Base-by-base conservation (phyloP, 164 flowering plant species). In the Houttuynia cordata region DNA sequence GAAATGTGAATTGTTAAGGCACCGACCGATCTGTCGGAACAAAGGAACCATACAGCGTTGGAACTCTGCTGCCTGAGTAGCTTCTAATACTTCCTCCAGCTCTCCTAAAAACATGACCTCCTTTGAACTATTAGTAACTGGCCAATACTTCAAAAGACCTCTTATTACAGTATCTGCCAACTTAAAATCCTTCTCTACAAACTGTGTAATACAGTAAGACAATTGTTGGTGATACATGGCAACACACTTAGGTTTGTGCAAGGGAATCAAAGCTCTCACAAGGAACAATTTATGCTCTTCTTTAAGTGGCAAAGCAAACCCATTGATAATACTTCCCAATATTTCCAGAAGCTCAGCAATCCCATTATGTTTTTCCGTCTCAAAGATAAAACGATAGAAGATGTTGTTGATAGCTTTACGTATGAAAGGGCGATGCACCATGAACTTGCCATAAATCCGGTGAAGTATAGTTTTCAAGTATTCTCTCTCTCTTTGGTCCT, bases 401-500 rank as follows among this genome's bases (percentile, higher is more conserved):
- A 88, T 85, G 65, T 83, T 82, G 64, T 87, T 87, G 60, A 85
- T 82, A 8, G 91, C 80, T 64, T 85, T 87, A 65, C 96, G 66
- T 37, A 87, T 85, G 67, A 78, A 87, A 0, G 96, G 95, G 2
- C 95, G 79, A 68, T 85, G 91, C 68, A 87, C 94, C 91, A 85
- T 85, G 67, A 85, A 85, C 75, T 85, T 85, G 52, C 91, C 91
- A 68, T 85, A 85, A 53, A 85, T 75, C 10, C 91, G 81, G 59
- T 87, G 96, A 39, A 87, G 79, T 53, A 87, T 83, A 22, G 86
- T 85, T 75, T 87, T 87, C 62, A 87, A 53, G 70, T 83, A 87
- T 65, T 87, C 96, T 75, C 96, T 82, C 74, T 87, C 95, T 60
- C 95, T 71, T 51, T 83, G 95, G 66, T 87, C 95, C 75, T 87